These are phyloP conservation scores for Apiotrichum laibachii DNA, from an alignment of 1,284 basidiomycete species.

Conservation along the genomic window DNA sequence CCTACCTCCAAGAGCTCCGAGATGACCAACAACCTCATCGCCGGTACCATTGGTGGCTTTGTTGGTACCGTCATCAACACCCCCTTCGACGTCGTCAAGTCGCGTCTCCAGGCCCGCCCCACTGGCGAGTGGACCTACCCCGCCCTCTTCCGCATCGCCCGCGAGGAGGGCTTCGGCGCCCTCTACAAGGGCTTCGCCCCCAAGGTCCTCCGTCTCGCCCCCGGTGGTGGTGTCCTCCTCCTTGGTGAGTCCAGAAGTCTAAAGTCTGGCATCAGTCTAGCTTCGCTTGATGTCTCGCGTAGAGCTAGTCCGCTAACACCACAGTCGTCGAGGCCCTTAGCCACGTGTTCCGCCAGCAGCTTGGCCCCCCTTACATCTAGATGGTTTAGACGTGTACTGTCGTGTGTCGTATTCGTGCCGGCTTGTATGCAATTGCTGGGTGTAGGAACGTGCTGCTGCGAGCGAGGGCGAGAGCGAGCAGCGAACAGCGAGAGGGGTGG, in stretches of 20 bases:
- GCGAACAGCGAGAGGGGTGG: no score
- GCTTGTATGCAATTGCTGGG: neutral
- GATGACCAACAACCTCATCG: slow-evolving; percentile 87
- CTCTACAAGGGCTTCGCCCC: slow-evolving; percentile 85
- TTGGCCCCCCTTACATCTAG: slow-evolving; percentile 47
- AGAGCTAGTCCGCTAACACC: neutral
- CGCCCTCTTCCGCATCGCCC: slow-evolving; percentile 68
- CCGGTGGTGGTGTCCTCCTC: slow-evolving; percentile 90
- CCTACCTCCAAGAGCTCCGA: slow-evolving; percentile 70
- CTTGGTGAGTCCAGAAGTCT: slow-evolving; percentile 51
- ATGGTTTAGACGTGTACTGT: slow-evolving; percentile 1
- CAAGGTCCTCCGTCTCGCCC: slow-evolving; percentile 80
- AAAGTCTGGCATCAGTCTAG: slow-evolving; percentile 11
- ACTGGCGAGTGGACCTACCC: slow-evolving; percentile 67
- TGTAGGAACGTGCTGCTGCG: neutral
- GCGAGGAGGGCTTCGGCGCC: slow-evolving; percentile 84
- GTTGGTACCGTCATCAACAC: slow-evolving; percentile 65
- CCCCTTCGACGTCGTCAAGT: slow-evolving; percentile 82
- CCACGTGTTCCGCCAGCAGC: slow-evolving; percentile 37
- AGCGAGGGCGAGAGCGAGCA: no score
- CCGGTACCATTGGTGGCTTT: slow-evolving; percentile 85
- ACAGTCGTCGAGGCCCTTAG: slow-evolving; percentile 49
- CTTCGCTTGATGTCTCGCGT: no score
- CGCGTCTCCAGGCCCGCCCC: slow-evolving; percentile 84
- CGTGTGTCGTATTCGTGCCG: neutral